Base-by-base conservation (phyloP, 768 basidiomycete genomes). In the Leccinellum rugosiceps region DNA sequence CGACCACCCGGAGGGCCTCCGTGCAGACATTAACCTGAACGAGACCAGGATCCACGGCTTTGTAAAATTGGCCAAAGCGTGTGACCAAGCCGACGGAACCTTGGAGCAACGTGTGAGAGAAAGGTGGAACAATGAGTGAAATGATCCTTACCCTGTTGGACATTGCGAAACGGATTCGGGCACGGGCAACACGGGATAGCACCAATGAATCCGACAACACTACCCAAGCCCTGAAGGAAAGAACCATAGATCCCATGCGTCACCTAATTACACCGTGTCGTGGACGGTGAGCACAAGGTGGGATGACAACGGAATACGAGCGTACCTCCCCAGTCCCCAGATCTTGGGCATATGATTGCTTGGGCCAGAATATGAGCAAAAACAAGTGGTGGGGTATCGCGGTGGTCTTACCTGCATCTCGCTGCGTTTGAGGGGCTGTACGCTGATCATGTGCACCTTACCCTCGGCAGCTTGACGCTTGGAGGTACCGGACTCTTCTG, bases 21-120 rank as follows among this genome's bases (percentile, higher is more conserved):
- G 93, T 91, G 81, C 94, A 96, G 59, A 96, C 90, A 70, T 98
- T 97, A 72, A 97, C 87, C 65, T 93, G 84, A 52, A 89, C 90
- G 32, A 97, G 81, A 56, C 95, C 94, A 1, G 92, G 94, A 68
- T 96, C 93, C 64, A 95, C 93, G 8, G 92, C 87, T 75, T 90
- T 93, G 84, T 96, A 96, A 81, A 98, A 96, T 69, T 96, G 84
- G 50, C 95, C 95, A 66, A 98, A 98, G 57, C 94, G 87, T 34
- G 90, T 87, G 67, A 98, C 86, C 57, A 98, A 80, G 55, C 95
- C 95, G 62, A 95, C 92, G 55, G 87, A 86, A 28, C 93, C 92
- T 91, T 59, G 48, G 53, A 57, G 25, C 19, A 45, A 11, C 23
- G 38, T 68, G 35, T 74, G 52, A 67, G 64, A 62, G 26, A 46